Evolutionary conservation across 148 eudicot genomes (phyloP), one percentile per base, ranked within the genome.

Genomic region (Dianthus caryophyllus): DNA sequence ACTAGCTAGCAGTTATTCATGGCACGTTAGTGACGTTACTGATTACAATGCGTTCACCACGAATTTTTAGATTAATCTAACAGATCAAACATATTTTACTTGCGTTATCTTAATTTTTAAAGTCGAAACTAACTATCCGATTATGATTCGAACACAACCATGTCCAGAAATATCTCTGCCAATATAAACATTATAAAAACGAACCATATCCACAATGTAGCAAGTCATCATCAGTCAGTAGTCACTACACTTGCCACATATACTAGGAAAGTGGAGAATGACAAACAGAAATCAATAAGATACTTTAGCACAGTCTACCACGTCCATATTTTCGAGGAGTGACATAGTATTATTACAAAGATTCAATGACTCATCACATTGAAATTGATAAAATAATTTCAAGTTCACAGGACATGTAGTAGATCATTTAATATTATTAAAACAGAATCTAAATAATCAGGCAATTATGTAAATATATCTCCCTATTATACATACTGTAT

Each of bases 211-310:
- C n/a, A n/a, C n/a, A n/a, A n/a, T n/a, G n/a, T n/a, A n/a, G n/a
- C n/a, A n/a, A 52, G 31, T 6, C 56, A 47, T 14, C 49, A 22
- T 65, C 17, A 66, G 71, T 67, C 63, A 71, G 44, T 30, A 61
- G 43, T 9, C 6, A 29, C 33, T 8, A 11, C 5, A 8, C 31
- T 44, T 8, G 18, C 59, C 49, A 36, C 61, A 65, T 55, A 27
- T 33, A 31, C 56, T 30, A n/a, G 29, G n/a, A 72, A 46, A 38
- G 7, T 6, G 33, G 22, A 21, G 2, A 44, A 26, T 18, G 6
- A 33, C 8, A 18, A 38, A 21, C 21, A 22, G 14, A 15, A 11
- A 21, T 57, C 46, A n/a, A 52, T 17, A 14, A n/a, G 44, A 22
- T 65, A 22, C 24, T 57, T 48, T 66, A 20, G 53, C 57, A 65